These are phyloP conservation scores for Euphorbia neoarborescens DNA, from an alignment of 441 rosid genomes.

Conservation along the genomic window DNA sequence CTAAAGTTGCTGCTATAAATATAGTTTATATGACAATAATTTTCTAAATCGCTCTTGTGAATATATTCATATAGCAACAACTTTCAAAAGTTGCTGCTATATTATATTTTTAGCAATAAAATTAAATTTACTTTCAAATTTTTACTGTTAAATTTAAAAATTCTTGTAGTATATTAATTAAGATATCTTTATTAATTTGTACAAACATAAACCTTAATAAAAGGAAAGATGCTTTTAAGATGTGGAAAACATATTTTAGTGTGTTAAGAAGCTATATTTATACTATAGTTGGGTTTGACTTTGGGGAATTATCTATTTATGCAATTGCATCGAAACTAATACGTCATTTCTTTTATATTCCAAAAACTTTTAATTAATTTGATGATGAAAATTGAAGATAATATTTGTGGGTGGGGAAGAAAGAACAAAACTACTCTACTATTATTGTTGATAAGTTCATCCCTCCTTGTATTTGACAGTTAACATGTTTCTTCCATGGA, in stretches of 20 bases:
- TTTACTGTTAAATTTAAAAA: too few species aligned
- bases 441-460: neutral
- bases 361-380: neutral
- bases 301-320: neutral
- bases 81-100: too few species aligned
- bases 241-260: neutral
- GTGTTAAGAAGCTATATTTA: constrained; percentile 4
- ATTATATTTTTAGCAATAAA: too few species aligned
- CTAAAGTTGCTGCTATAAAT: too few species aligned
- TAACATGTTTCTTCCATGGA: constrained; percentile 6
- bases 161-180: too few species aligned
- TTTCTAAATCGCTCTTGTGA: too few species aligned
- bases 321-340: neutral
- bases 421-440: neutral
- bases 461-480: constrained; percentile 3
- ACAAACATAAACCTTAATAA: too few species aligned
- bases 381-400: neutral
- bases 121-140: too few species aligned
- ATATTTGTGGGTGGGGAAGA: constrained; percentile 14
- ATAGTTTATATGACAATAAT: too few species aligned
- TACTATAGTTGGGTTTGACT: constrained; percentile 15
- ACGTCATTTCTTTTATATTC: neutral
- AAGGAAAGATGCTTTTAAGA: neutral
- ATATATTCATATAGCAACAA: too few species aligned
- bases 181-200: too few species aligned